Percentiles rank a stretch among this genome's conserved stretches.
Conservation (phyloP, 768 basidiomycete species). For the Neoboletus magnificus region DNA sequence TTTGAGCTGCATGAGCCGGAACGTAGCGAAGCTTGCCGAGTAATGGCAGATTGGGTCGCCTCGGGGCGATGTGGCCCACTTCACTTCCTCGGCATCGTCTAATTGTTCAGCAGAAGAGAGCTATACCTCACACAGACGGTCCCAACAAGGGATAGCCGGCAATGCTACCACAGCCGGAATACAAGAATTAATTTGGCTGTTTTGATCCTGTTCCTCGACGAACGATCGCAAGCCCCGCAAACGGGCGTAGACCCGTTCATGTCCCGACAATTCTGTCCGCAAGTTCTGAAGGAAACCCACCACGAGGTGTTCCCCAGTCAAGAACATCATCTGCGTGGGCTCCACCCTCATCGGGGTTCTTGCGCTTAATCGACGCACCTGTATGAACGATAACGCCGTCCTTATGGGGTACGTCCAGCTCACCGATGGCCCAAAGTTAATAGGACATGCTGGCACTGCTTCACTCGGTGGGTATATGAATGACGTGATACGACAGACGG, state of each 20-base stretch:
- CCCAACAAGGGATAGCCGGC: constrained; percentile 12
- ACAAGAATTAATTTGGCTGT: constrained; percentile 8
- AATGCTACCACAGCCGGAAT: constrained; percentile 11
- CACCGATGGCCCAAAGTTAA: constrained; percentile 13
- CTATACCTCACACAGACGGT: constrained; percentile 6
- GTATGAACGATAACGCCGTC: constrained; percentile 16
- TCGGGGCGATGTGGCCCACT: constrained; percentile 26
- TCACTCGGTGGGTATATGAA: constrained; percentile 19
- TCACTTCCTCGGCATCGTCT: constrained; percentile 17
- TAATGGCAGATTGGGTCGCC: constrained; percentile 38
- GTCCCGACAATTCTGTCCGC: neutral
- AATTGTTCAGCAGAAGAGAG: constrained; percentile 6
- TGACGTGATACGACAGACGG: constrained; percentile 28
- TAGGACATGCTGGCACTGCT: constrained; percentile 15
- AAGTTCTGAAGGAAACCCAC: neutral
- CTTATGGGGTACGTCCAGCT: constrained; percentile 20
- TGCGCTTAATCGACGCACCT: constrained; percentile 23
- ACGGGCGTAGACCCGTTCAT: constrained; percentile 3
- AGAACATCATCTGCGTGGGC: neutral
- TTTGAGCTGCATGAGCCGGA: constrained; percentile 54
- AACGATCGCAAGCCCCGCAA: constrained; percentile 1
- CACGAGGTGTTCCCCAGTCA: constrained; percentile 14
- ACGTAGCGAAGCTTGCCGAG: constrained; percentile 42
- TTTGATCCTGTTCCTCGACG: constrained; percentile 13
- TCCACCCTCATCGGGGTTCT: constrained; percentile 13